A percentile compares a stretch with the other conserved stretches of the same genome.
These are phyloP conservation scores for Clohesyomyces aquaticus DNA, from an alignment of 495 filamentous ascomycete species.

Conservation along the genomic window DNA sequence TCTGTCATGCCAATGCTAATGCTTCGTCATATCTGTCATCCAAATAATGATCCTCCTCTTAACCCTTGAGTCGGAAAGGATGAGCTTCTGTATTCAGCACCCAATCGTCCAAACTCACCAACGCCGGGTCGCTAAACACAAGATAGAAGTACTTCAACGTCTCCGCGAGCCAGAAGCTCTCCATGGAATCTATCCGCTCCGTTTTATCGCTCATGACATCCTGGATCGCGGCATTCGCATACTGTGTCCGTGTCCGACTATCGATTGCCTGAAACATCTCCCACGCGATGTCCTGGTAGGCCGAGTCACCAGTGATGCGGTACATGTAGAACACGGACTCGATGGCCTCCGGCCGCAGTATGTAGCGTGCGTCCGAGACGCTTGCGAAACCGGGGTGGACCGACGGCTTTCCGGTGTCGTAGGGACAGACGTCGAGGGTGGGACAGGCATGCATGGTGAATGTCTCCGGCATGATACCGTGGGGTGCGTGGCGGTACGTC, in stretches of 20 bases:
- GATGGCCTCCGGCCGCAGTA: slow-evolving; percentile 60
- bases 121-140: slow-evolving; percentile 52
- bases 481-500: slow-evolving; percentile 60
- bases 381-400: slow-evolving; percentile 16
- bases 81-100: slow-evolving; percentile 61
- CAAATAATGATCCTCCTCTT: too few relatives aligned
- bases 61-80: slow-evolving; percentile 44
- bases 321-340: slow-evolving; percentile 71
- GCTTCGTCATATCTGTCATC: too few relatives aligned
- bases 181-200: slow-evolving; percentile 43
- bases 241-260: slow-evolving; percentile 60
- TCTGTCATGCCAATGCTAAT: too few relatives aligned
- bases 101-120: slow-evolving; percentile 57
- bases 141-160: slow-evolving; percentile 60
- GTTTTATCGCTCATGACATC: slow-evolving; percentile 54
- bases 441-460: slow-evolving; percentile 49
- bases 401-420: slow-evolving; percentile 46
- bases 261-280: slow-evolving; percentile 71
- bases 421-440: slow-evolving; percentile 7
- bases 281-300: slow-evolving; percentile 71
- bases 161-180: slow-evolving; percentile 56
- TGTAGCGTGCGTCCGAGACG: slow-evolving; percentile 53
- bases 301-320: slow-evolving; percentile 70
- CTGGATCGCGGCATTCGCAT: slow-evolving; percentile 61
- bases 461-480: slow-evolving; percentile 64